Evolutionary conservation across 192 early-diverging fungal genomes (phyloP).

Genomic region (Phlyctochytrium arcticum): DNA sequence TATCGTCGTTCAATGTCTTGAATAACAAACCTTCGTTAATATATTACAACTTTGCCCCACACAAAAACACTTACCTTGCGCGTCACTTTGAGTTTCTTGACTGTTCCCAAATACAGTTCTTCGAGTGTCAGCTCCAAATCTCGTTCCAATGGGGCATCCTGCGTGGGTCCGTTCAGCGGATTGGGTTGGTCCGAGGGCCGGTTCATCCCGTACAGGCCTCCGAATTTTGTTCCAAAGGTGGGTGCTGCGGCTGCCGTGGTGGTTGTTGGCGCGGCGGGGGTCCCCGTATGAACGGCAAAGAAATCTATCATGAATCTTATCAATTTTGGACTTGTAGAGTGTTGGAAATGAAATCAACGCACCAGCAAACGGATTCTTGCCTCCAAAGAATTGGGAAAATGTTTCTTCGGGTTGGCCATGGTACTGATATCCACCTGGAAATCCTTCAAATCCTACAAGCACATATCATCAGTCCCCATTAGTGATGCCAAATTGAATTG

Average conservation of each 20-base stretch:
- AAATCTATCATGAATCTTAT: conserved; percentile 46
- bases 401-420: conserved; percentile 47
- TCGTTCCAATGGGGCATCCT: conserved; percentile 40
- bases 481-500: neutral
- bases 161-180: conserved; percentile 19
- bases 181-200: conserved; percentile 2
- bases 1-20: conserved; percentile 51
- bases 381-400: conserved; percentile 51
- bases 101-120: conserved; percentile 49
- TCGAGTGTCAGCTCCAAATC: conserved; percentile 46
- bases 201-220: conserved; percentile 55
- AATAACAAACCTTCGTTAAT: neutral
- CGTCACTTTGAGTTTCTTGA: conserved; percentile 49
- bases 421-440: conserved; percentile 45
- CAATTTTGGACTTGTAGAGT: neutral
- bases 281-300: conserved; percentile 37
- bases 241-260: conserved; percentile 15
- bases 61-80: conserved; percentile 34
- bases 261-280: neutral
- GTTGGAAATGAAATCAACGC: conserved; percentile 1
- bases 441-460: conserved; percentile 41
- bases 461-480: neutral
- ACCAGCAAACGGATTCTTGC: conserved; percentile 53
- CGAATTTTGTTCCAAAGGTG: conserved; percentile 52
- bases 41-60: neutral